Base-by-base conservation (phyloP, 805 yeast species). In the Wickerhamiella parazyma region DNA sequence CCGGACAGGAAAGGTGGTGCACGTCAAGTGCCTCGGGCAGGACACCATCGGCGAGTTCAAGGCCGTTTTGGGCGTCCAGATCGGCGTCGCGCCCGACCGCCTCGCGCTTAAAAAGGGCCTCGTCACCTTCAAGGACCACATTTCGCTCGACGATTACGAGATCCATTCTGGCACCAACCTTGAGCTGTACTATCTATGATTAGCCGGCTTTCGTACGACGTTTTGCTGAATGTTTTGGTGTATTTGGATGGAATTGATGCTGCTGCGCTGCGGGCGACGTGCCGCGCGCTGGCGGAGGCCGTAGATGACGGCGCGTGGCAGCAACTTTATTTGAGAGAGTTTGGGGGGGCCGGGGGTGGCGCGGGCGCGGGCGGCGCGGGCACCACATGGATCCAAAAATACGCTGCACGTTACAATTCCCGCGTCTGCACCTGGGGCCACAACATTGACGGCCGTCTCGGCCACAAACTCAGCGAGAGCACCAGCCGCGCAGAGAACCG, bases 1-100 rank as follows among this genome's bases (percentile, higher is more conserved):
- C 54, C 65, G 84, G 67, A 68, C 89, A 14, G 97, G 97, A 0
- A 83, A 84, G 61, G 85, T 84, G 57, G 79, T 86, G 36, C 70
- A 72, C 45, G 96, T 91, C 35, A 91, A 65, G 65, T 89, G 96
- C 51, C 69, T 89, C 3, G 80, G 79, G 2, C 77, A 78, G 7
- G 98, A 89, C 59, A 71, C 86, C 0, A 70, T 89, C 9, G 95
- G 91, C 1, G 97, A 91, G 56, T 80, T 91, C 62, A 89, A 91
- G 64, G 78, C 78, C 58, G 73, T 89, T 1, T 61, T 91, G 8
- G 78, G 87, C 0, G 65, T 85, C 8, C 97, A 89, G 60, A 72
- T 83, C 16, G 95, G 95, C 1, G 78, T 85, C 1, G 62, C 78
- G 1, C 65, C 74, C 16, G 81, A 76, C 17, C 76, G 75, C 50